A percentile compares a stretch with the other conserved stretches of the same genome.
Evolutionary conservation across 495 filamentous ascomycete genomes (phyloP).

Genomic region (Bathelium albidoporum): DNA sequence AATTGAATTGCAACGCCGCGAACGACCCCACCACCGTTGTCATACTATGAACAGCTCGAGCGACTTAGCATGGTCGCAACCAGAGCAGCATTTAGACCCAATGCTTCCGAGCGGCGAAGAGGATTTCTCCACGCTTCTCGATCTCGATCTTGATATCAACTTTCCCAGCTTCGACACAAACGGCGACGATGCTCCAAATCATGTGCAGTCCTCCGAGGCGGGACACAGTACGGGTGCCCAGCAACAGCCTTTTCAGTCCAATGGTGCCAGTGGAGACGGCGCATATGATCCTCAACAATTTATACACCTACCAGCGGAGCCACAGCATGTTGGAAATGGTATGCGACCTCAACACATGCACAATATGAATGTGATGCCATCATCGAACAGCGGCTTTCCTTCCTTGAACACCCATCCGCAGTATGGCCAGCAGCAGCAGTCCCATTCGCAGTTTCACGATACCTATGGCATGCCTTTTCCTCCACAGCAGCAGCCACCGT

Average conservation of each 20-base stretch:
- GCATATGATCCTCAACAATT: neutral
- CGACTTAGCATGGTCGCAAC: slow-evolving; percentile 13
- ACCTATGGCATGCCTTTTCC: neutral
- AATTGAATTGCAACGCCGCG: neutral
- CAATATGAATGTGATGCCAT: neutral
- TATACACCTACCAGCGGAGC: neutral
- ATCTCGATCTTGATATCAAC: slow-evolving; percentile 20
- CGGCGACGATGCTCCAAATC: neutral
- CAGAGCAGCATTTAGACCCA: slow-evolving; percentile 15
- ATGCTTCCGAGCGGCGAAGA: slow-evolving; percentile 14
- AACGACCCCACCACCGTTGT: neutral
- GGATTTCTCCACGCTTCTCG: slow-evolving; percentile 18
- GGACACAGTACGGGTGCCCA: neutral
- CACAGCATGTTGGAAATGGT: neutral
- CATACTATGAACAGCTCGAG: slow-evolving; percentile 11
- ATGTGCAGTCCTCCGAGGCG: neutral
- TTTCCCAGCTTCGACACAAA: slow-evolving; percentile 8
- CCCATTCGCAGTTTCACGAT: neutral
- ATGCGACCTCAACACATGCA: slow-evolving; percentile 4
- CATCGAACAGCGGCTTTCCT: slow-evolving; percentile 8
- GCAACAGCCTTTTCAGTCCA: neutral
- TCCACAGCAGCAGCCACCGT: neutral
- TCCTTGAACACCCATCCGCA: slow-evolving; percentile 14
- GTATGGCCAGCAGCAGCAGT: slow-evolving; percentile 5
- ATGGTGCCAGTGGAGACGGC: neutral